Evolutionary conservation across 805 yeast genomes (phyloP), one percentile per base, ranked within the genome.

Genomic region (Yarrowia bubula): DNA sequence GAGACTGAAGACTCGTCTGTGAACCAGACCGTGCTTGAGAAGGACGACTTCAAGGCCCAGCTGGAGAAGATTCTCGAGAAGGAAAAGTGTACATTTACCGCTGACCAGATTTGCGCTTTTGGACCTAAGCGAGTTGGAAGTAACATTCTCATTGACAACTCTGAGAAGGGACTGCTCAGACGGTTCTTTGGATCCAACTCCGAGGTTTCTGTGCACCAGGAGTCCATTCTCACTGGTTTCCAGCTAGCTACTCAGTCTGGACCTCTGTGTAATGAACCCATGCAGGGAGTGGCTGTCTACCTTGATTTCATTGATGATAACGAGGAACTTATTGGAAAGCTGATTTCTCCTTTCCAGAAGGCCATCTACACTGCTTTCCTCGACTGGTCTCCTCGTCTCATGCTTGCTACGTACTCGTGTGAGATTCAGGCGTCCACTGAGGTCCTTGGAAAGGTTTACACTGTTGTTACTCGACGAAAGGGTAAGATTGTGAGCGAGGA

Each of bases 391-490:
- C 96, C 98, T 8, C 82, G 99, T 66, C 75, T 95, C 55, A 87
- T 89, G 85, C 82, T 96, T 71, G 99, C 99, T 4, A 90, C 88
- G 85, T 95, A 95, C 73, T 80, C 89, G 0, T 92, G 98, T 79
- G 98, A 93, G 69, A 90, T 95, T 69, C 99, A 95, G 76, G 95
- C 98, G 0, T 84, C 96, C 1, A 85, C 97, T 0, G 99, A 95
- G 68, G 98, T 91, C 0, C 79, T 95, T 62, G 99, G 99, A 47
- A 91, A 90, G 73, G 98, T 95, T 0, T 95, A 95, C 73, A 95
- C 92, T 0, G 98, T 93, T 17, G 90, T 95, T 28, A 97, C 96
- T 69, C 85, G 85, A 71, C 82, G 97, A 71, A 87, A 89, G 43
- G 99, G 99, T 33, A 78, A 83, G 61, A 89, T 95, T 65, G 82